These are phyloP conservation scores for Yueomyces sinensis DNA, from an alignment of 805 yeast genomes.

Conservation along the genomic window DNA sequence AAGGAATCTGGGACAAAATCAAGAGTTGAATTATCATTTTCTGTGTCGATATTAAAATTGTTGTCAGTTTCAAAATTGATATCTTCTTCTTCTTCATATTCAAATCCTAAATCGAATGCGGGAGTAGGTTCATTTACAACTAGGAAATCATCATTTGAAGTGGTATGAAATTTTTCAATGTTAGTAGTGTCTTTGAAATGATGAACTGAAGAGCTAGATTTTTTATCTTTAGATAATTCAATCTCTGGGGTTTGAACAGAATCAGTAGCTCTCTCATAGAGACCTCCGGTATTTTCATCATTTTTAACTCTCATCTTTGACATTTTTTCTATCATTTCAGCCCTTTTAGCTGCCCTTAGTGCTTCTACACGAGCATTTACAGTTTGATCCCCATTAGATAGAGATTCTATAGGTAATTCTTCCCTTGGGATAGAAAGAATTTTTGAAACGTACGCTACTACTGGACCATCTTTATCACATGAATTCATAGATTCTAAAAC, in stretches of 20 bases:
- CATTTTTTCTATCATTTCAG: slow-evolving; percentile 24
- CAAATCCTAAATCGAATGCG: slow-evolving; percentile 15
- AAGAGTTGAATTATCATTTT: slow-evolving; percentile 4
- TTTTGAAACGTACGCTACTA: slow-evolving; percentile 75
- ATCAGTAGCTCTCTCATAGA: slow-evolving; percentile 18
- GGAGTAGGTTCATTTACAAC: slow-evolving; percentile 16
- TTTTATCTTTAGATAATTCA: background rate
- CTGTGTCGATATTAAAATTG: slow-evolving; percentile 3
- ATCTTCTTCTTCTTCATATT: slow-evolving; percentile 9
- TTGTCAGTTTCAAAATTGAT: slow-evolving; percentile 10
- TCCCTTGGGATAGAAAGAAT: slow-evolving; percentile 73
- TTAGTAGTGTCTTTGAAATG: too few relatives aligned
- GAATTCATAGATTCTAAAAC: slow-evolving; percentile 43
- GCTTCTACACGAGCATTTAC: slow-evolving; percentile 61
- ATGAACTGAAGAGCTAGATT: background rate
- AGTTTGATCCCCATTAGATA: slow-evolving; percentile 29
- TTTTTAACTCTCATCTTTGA: slow-evolving; percentile 6
- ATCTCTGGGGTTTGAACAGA: slow-evolving; percentile 17
- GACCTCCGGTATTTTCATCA: slow-evolving; percentile 6
- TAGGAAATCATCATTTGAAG: slow-evolving; percentile 8
- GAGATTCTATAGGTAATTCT: slow-evolving; percentile 54
- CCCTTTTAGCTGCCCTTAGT: slow-evolving; percentile 49
- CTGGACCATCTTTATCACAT: slow-evolving; percentile 59
- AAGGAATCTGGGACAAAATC: slow-evolving; percentile 17
- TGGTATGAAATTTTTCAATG: too few relatives aligned